Evolutionary conservation across 2,329 filamentous ascomycete genomes (phyloP).

Genomic region (Aspergillus aculeatinus): DNA sequence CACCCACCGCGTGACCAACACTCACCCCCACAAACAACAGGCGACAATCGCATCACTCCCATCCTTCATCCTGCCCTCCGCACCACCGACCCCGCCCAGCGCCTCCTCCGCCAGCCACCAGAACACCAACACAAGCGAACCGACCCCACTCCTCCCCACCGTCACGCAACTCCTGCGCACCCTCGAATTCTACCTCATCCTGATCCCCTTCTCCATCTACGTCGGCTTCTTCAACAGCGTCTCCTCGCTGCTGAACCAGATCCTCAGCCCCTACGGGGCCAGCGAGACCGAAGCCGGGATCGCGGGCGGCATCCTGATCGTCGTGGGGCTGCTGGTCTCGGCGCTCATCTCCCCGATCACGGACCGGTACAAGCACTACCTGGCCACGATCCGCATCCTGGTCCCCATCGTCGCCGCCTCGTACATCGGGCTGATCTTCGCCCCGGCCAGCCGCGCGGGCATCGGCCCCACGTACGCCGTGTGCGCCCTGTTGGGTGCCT

Average conservation of each 20-base stretch:
- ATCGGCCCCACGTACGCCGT: conserved; percentile 67
- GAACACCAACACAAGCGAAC: conserved; percentile 29
- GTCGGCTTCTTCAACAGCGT: conserved; percentile 93
- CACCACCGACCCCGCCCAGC: conserved; percentile 74
- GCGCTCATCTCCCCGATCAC: conserved; percentile 78
- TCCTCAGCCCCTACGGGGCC: conserved; percentile 83
- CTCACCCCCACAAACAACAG: conserved; percentile 31
- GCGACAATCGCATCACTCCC: conserved; percentile 67
- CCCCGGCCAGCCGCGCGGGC: conserved; percentile 58
- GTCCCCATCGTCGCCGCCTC: conserved; percentile 71
- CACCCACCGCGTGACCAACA: not conserved
- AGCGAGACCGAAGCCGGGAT: conserved; percentile 82
- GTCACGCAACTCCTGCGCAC: conserved; percentile 58
- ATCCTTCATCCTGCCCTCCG: conserved; percentile 74
- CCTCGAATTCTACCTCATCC: conserved; percentile 74
- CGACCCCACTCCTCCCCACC: conserved; percentile 53
- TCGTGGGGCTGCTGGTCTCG: conserved; percentile 76
- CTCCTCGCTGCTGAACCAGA: conserved; percentile 85
- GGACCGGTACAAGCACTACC: conserved; percentile 78
- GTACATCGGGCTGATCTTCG: conserved; percentile 81
- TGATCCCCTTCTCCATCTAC: conserved; percentile 78
- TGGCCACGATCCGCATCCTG: conserved; percentile 69
- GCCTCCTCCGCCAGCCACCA: conserved; percentile 58
- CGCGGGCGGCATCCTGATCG: conserved; percentile 82
- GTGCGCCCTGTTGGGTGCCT: conserved; percentile 72